Evolutionary conservation across 208 protist genomes (phyloP).

Genomic region (Trypanosoma melophagium): DNA sequence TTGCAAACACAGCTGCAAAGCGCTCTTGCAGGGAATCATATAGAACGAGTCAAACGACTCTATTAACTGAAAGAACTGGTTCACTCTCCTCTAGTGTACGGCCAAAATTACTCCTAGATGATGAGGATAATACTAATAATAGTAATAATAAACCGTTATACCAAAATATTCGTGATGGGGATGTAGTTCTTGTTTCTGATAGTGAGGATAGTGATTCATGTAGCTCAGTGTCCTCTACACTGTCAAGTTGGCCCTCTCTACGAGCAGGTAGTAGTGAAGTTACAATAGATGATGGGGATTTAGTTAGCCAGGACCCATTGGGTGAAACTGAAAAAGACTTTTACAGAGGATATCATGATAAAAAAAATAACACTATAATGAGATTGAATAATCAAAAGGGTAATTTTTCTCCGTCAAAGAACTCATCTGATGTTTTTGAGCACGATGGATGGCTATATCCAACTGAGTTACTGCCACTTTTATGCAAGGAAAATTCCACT

Average conservation of each 20-base stretch:
- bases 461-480: conserved; percentile 32
- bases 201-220: neutral
- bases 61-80: neutral
- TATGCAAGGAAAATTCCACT: neutral
- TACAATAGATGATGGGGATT: neutral
- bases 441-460: conserved; percentile 69
- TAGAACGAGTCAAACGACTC: neutral
- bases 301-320: neutral
- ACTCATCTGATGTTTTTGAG: conserved; percentile 37
- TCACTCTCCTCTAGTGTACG: neutral
- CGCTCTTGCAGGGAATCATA: neutral
- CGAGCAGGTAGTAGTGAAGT: neutral
- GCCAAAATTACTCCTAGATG: conserved; percentile 10
- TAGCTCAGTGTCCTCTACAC: neutral
- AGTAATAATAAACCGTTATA: neutral
- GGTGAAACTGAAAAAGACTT: neutral
- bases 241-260: conserved; percentile 19
- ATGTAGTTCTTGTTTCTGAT: conserved; percentile 14
- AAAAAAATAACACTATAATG: neutral
- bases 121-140: too few relatives aligned
- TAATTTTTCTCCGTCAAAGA: neutral
- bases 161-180: neutral
- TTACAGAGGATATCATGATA: neutral
- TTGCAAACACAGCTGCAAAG: neutral
- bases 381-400: neutral